Evolutionary conservation across 2,329 filamentous ascomycete species (phyloP).

Genomic region (Rhytidhysteron rufulum): DNA sequence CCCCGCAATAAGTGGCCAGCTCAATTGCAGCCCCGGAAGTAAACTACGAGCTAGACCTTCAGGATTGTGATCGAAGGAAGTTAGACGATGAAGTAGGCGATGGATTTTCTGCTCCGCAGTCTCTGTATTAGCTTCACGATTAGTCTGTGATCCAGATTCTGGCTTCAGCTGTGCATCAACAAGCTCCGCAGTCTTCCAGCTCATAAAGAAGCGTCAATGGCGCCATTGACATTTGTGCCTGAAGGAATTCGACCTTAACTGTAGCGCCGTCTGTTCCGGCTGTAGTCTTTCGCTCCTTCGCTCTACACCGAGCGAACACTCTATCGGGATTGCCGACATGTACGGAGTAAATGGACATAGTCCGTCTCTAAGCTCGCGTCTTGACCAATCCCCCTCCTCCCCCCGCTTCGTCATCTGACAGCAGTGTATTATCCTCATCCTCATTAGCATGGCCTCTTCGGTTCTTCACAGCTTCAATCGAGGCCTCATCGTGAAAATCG

Average conservation of each 20-base stretch:
- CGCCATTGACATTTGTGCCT: slow-evolving; percentile 61
- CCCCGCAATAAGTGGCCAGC: slow-evolving; percentile 34
- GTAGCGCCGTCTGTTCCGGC: slow-evolving; percentile 59
- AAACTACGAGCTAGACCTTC: slow-evolving; percentile 44
- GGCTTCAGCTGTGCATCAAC: neutral
- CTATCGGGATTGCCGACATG: too few relatives aligned
- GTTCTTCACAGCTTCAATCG: slow-evolving; percentile 58
- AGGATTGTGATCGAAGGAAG: slow-evolving; percentile 50
- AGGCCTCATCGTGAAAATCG: slow-evolving; percentile 65
- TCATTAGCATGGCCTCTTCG: slow-evolving; percentile 19
- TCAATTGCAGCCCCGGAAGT: slow-evolving; percentile 41
- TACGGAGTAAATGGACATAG: too few relatives aligned
- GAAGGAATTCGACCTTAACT: slow-evolving; percentile 67
- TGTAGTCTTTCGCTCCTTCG: slow-evolving; percentile 54
- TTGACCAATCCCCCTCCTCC: slow-evolving; percentile 61
- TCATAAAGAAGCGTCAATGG: slow-evolving; percentile 28
- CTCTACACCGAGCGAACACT: slow-evolving; percentile 36
- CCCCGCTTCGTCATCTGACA: slow-evolving; percentile 44
- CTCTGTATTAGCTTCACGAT: neutral
- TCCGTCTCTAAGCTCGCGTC: slow-evolving; percentile 66
- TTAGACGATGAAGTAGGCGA: slow-evolving; percentile 43
- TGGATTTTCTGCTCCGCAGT: neutral
- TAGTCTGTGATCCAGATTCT: neutral
- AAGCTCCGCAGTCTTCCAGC: slow-evolving; percentile 24
- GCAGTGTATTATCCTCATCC: slow-evolving; percentile 15